These are phyloP conservation scores for Prunus fruticosa DNA, from an alignment of 306 rosid genomes.

Conservation along the genomic window DNA sequence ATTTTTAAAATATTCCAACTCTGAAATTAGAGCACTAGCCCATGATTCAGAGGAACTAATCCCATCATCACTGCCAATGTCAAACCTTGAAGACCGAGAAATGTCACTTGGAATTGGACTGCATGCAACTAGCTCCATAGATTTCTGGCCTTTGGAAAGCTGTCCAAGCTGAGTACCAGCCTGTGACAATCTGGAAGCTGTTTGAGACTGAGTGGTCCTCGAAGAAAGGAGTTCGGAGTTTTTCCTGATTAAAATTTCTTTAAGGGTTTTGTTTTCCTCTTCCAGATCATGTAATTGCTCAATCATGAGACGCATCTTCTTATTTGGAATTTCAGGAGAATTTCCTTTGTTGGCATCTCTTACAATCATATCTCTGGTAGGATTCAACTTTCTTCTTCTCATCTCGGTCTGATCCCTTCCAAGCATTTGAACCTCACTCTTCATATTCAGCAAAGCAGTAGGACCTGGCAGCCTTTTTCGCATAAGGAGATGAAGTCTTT, in stretches of 20 bases:
- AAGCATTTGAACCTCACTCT: constrained; percentile 36
- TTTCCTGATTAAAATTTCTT: constrained; percentile 43
- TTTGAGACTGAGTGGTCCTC: constrained; percentile 41
- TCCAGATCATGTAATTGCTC: constrained; percentile 53
- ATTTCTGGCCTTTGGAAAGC: constrained; percentile 41
- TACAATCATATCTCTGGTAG: constrained; percentile 38
- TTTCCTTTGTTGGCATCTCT: constrained; percentile 36
- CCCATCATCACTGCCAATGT: constrained; percentile 53
- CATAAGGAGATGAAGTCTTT: constrained; percentile 47
- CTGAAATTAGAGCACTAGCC: constrained; percentile 53
- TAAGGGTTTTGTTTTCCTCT: constrained; percentile 74
- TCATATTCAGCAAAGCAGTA: constrained; percentile 26
- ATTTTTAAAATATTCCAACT: constrained; percentile 49
- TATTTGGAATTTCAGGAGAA: constrained; percentile 34
- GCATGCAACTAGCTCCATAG: constrained; percentile 40
- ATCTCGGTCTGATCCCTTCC: constrained; percentile 38
- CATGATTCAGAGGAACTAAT: constrained; percentile 61
- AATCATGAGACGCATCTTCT: constrained; percentile 39
- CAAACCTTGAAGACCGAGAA: constrained; percentile 39
- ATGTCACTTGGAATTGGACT: constrained; percentile 35
- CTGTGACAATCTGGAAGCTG: constrained; percentile 59
- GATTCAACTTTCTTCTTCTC: constrained; percentile 50
- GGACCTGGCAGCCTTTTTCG: constrained; percentile 44
- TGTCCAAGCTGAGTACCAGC: constrained; percentile 47
- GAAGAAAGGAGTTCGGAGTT: constrained; percentile 52